A percentile compares a stretch with the other conserved stretches of the same genome.
Evolutionary conservation across 2,329 filamentous ascomycete species (phyloP).

Genomic region (Exophiala bonariae): DNA sequence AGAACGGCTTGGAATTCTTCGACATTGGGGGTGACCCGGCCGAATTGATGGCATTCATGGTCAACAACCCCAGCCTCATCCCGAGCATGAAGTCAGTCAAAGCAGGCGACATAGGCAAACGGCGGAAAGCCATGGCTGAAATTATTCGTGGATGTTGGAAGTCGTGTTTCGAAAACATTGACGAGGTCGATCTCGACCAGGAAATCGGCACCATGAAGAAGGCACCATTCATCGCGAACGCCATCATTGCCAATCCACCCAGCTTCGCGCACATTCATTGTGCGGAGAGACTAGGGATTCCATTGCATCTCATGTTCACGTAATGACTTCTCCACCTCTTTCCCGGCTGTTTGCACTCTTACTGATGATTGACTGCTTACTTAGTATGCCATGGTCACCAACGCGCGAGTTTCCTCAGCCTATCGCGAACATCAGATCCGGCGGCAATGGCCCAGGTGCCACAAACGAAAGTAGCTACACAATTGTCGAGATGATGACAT

Average conservation of each 20-base stretch:
- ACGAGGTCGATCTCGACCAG: conserved; percentile 8
- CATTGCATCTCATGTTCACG: conserved; percentile 53
- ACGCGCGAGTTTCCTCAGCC: conserved; percentile 50
- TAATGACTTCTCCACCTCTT: not conserved
- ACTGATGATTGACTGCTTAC: not conserved
- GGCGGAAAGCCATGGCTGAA: conserved; percentile 34
- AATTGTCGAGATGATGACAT: conserved; percentile 52
- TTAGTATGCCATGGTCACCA: conserved; percentile 47
- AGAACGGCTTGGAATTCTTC: conserved; percentile 56
- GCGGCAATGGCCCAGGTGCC: not conserved
- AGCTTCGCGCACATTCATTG: conserved; percentile 54
- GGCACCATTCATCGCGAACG: conserved; percentile 50
- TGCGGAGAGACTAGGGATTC: conserved; percentile 49
- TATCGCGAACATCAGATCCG: conserved; percentile 44
- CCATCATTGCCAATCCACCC: conserved; percentile 55
- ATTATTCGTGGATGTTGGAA: conserved; percentile 41
- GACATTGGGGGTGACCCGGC: conserved; percentile 58
- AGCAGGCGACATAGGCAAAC: conserved; percentile 34
- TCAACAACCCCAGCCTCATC: conserved; percentile 46
- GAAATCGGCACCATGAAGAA: not conserved
- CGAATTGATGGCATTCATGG: conserved; percentile 52
- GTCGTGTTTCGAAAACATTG: conserved; percentile 37
- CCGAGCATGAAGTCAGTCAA: conserved; percentile 37
- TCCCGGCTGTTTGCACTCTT: not conserved
- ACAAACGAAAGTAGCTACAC: conserved; percentile 30